phyloP scores from a whole-genome alignment of 805 yeast genomes.

The Ogataea philodendri region DNA sequence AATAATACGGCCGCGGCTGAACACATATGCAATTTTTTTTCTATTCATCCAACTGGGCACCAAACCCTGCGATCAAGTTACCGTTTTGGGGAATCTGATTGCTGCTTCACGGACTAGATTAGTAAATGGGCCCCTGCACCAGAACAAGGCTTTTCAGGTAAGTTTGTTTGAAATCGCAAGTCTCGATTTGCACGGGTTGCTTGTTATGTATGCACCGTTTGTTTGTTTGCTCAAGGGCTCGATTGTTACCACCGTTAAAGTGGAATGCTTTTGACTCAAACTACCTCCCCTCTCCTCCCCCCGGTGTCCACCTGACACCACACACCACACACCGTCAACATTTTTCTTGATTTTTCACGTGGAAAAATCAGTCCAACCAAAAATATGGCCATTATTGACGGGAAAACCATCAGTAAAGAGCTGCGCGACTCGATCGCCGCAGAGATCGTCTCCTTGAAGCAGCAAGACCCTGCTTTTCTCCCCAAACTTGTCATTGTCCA shows the following conservation, averaged over 20 bases:
- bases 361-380: slow-evolving; percentile 4
- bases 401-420: slow-evolving; percentile 48
- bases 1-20: slow-evolving; percentile 2
- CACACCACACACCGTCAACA: slow-evolving; percentile 9
- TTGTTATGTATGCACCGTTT: background rate
- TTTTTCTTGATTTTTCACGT: slow-evolving; percentile 6
- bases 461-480: slow-evolving; percentile 47
- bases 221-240: no score
- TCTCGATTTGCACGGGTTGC: no score
- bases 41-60: background rate
- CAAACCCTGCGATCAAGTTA: slow-evolving; percentile 1
- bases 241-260: no score
- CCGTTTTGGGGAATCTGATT: slow-evolving; percentile 2
- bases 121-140: no score
- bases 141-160: background rate
- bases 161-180: no score
- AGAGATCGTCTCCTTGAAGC: slow-evolving; percentile 47
- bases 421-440: slow-evolving; percentile 51
- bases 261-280: no score
- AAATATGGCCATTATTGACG: slow-evolving; percentile 50
- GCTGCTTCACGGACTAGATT: no score
- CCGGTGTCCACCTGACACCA: no score
- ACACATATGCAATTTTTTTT: slow-evolving; percentile 5
- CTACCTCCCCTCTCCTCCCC: no score
- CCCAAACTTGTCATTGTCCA: slow-evolving; percentile 84